Evolutionary conservation across 257 asterid species (phyloP), one percentile per base, ranked within the genome.

Genomic region (Prunella vulgaris): DNA sequence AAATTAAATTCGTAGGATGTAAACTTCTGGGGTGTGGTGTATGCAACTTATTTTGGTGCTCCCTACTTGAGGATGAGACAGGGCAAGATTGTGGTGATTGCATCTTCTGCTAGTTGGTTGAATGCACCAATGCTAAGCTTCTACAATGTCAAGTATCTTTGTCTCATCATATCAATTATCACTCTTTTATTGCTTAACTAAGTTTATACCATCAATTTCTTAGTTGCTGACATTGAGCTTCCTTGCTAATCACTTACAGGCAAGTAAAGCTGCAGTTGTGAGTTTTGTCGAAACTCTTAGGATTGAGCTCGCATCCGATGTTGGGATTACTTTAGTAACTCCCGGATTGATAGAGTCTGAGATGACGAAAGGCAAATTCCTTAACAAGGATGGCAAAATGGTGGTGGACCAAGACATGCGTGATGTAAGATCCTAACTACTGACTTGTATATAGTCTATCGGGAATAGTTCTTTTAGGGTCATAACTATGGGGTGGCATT

Each of bases 21-120:
- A 40, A 89, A 89, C 76, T 92, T 92, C 74, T 87, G 97, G 97
- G 97, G 97, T 15, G 38, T 82, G 9, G 95, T 75, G 33, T 84
- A 89, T 54, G 78, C 80, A 66, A 87, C 95, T 25, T 77, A 79
- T 17, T 85, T 76, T 66, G 90, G 84, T 1, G 77, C 80, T 27
- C 88, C 95, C 2, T 78, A 83, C 80, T 82, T 91, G 18, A 84
- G 91, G 80, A 65, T 69, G 79, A 85, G 84, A 15, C 61, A 60
- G 64, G 97, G 97, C 6, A 84, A 76, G 74, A 74, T 91, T 1
- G 74, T 87, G 9, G 93, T 73, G 27, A 66, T 91, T 27, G 88
- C 95, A 5, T 91, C 97, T n/a, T 60, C 89, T 1, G 81, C 90
- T 8, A 78, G 94, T 28, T 89, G 98, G 98, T 40, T 92, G 77